Evolutionary conservation across 768 basidiomycete species (phyloP), one percentile per base, ranked within the genome.

Genomic region (Dendrothele bispora): DNA sequence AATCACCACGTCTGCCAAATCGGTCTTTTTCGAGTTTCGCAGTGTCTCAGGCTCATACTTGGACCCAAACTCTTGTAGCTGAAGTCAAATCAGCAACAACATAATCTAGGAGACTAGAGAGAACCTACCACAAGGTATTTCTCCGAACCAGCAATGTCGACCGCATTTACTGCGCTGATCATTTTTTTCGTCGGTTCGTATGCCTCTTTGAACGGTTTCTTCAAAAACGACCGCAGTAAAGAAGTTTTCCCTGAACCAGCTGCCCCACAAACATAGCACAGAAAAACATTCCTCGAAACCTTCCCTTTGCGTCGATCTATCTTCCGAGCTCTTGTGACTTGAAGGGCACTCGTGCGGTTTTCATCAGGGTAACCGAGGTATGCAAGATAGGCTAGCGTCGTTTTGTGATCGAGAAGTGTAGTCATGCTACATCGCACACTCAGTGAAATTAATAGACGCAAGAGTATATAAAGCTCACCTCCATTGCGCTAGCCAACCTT

Each of bases 401-500:
- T 89, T 63, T 82, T 87, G 59, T 95, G 87, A 53, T 97, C 91
- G n/a, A 98, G 78, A 0, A 98, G 76, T 1, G 95, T 99, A 1
- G 94, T 95, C 95, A 98, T 97, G 61, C 95, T 98, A 52, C 5
- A 32, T 27, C 15, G 14, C 37, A 20, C 14, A 21, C 20, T 50
- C 28, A 44, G 29, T 25, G 7, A 15, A 15, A 38, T 18, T 26
- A 25, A 15, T 46, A 45, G 29, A 39, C 34, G 46, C 11, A 27
- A 39, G 29, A 43, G 10, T 42, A 32, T 34, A 37, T 27, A 48
- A 25, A 46, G 24, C 32, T n/a, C 27, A 93, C 94, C 91, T 95
- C 95, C 95, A 99, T 62, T 97, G 95, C 17, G 95, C 95, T 22
- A 98, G 71, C 95, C 95, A 99, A 1, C 93, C 91, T 69, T 98